phyloP scores from a whole-genome alignment of 805 yeast species.

The Danielozyma ontarioensis region DNA sequence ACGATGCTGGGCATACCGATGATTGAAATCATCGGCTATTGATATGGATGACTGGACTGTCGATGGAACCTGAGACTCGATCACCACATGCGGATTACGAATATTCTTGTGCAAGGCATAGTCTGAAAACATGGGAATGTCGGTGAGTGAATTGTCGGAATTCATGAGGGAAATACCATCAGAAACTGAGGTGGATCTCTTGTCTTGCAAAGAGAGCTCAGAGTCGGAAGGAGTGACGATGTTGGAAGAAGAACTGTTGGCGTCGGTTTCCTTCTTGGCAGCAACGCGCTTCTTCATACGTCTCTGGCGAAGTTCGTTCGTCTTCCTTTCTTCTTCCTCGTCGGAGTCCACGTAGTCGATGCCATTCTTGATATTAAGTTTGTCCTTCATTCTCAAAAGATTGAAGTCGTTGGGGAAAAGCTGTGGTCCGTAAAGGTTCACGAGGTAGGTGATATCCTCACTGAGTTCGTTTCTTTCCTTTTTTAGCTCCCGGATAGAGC shows the following conservation, averaged over 20 bases:
- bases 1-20: constrained; percentile 1
- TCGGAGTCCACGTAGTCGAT: constrained; percentile 37
- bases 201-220: constrained; percentile 13
- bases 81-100: background rate
- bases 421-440: constrained; percentile 78
- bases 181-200: constrained; percentile 40
- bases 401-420: constrained; percentile 79
- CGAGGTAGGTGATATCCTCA: constrained; percentile 68
- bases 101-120: constrained; percentile 33
- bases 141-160: constrained; percentile 57
- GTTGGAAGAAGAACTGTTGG: constrained; percentile 3
- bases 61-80: constrained; percentile 12
- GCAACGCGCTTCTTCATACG: constrained; percentile 26
- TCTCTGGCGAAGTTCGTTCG: constrained; percentile 42
- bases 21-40: constrained; percentile 27
- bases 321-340: constrained; percentile 46
- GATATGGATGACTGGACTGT: constrained; percentile 25
- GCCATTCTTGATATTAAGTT: constrained; percentile 20
- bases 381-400: constrained; percentile 42
- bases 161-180: constrained; percentile 60
- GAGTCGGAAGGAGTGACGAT: constrained; percentile 11
- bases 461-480: constrained; percentile 57
- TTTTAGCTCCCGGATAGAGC: constrained; percentile 55
- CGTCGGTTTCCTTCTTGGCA: constrained; percentile 9
- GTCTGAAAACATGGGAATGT: constrained; percentile 59